Evolutionary conservation across 2,329 filamentous ascomycete genomes (phyloP), one percentile per base, ranked within the genome.

Genomic region (Xylariaceae sp.): DNA sequence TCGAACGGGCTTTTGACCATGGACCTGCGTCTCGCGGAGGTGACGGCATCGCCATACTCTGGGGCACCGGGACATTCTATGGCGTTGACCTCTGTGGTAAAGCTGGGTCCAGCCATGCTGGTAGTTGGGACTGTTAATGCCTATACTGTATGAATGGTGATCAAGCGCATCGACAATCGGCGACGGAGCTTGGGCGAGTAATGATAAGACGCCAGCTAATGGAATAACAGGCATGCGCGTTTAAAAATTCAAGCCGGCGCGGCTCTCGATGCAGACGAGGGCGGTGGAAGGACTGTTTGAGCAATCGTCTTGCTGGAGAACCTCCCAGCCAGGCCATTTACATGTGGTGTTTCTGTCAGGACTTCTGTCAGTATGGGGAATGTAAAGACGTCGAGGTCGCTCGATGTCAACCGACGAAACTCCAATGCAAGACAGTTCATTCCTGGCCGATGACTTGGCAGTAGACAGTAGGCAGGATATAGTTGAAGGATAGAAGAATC

Each of bases 1-100:
- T 66, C 67, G 23, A 53, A 64, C 17, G 56, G 62, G 37, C 65
- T 60, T 52, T 62, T 67, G 9, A 50, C 37, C 23, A 53, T 58
- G 7, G 63, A 63, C 42, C 37, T 47, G 10, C 61, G 58, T 37
- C 56, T 56, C 23, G 58, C 63, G 1, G 54, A 47, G 30, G 30
- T 23, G n/a, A 64, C 13, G 49, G 55, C 61, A n/a, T 35, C 51
- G 17, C 57, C 61, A 30, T 64, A 64, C 47, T 64, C 63, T 2
- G 61, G 56, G 17, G 63, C 56, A 1, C 15, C 39, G 3, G 42
- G 6, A 44, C 54, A 54, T 10, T 57, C 58, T 5, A 34, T 17
- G 42, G 49, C 30, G n/a, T 51, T 47, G 23, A 5, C 5, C 10
- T 61, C 58, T n/a, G 50, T 56, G 55, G 55, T 59, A 34, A 51